Evolutionary conservation across 2,329 filamentous ascomycete genomes (phyloP).

Genomic region (Fusarium ramigenum): DNA sequence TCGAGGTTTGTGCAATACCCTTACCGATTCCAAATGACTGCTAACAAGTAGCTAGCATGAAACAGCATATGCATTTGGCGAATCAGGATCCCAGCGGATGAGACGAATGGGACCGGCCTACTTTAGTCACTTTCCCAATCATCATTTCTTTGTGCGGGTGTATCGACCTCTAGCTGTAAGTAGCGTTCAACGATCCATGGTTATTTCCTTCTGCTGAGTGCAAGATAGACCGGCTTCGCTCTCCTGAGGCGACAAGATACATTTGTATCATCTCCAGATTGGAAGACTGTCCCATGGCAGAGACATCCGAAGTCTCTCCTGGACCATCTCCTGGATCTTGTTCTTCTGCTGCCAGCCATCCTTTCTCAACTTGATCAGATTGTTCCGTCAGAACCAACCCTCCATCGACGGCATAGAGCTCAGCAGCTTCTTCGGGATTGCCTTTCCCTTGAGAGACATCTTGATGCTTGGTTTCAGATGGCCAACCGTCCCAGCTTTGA

Average conservation of each 20-base stretch:
- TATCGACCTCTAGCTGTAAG: slow-evolving; percentile 64
- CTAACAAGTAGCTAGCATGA: slow-evolving; percentile 54
- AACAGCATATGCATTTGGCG: slow-evolving; percentile 52
- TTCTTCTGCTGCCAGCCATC: slow-evolving; percentile 58
- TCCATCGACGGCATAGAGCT: slow-evolving; percentile 55
- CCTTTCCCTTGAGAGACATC: slow-evolving; percentile 57
- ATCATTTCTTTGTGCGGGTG: slow-evolving; percentile 66
- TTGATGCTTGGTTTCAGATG: slow-evolving; percentile 58
- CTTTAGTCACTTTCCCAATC: slow-evolving; percentile 62
- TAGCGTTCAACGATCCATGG: slow-evolving; percentile 8
- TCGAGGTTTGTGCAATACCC: slow-evolving; percentile 55
- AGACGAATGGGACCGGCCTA: slow-evolving; percentile 55
- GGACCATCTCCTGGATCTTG: slow-evolving; percentile 62
- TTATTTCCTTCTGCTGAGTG: slow-evolving; percentile 25
- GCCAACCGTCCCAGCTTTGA: slow-evolving; percentile 43
- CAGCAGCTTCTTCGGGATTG: slow-evolving; percentile 60
- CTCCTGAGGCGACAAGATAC: slow-evolving; percentile 60
- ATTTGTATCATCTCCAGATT: slow-evolving; percentile 62
- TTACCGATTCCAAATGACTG: not conserved
- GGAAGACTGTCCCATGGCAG: slow-evolving; percentile 62
- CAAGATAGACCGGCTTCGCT: slow-evolving; percentile 55
- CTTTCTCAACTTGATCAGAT: slow-evolving; percentile 57
- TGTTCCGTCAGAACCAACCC: slow-evolving; percentile 50
- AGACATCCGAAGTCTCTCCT: slow-evolving; percentile 60
- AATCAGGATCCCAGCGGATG: slow-evolving; percentile 47